A percentile compares a stretch with the other conserved stretches of the same genome.
These are phyloP conservation scores for Penicillium sp. DNA, from an alignment of 2,329 filamentous ascomycete species.

Conservation along the genomic window DNA sequence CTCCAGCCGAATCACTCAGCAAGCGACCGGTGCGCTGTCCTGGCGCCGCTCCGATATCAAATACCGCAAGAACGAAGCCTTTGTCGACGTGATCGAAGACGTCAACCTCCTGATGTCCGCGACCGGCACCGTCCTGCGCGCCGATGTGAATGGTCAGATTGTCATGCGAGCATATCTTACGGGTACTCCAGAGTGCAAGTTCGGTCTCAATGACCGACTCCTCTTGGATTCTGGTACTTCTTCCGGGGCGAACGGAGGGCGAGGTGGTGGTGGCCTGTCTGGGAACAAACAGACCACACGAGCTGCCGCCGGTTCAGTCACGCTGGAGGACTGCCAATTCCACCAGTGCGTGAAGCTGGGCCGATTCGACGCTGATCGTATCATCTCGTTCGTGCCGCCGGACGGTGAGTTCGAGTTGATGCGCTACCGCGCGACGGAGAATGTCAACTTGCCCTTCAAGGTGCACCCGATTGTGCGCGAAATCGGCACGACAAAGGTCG, in stretches of 20 bases:
- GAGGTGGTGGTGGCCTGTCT: slow-evolving; percentile 67
- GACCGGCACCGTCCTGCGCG: slow-evolving; percentile 89
- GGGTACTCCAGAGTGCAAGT: slow-evolving; percentile 96
- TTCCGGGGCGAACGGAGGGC: slow-evolving; percentile 42
- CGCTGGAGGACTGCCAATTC: slow-evolving; percentile 96
- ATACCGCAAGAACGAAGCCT: slow-evolving; percentile 99
- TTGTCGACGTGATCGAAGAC: slow-evolving; percentile 98
- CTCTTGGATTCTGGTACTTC: slow-evolving; percentile 81
- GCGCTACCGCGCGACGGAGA: slow-evolving; percentile 97
- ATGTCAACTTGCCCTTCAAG: slow-evolving; percentile 98
- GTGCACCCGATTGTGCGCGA: slow-evolving; percentile 99
- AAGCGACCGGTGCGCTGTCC: slow-evolving; percentile 93
- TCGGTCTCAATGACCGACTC: slow-evolving; percentile 93
- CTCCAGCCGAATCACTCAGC: slow-evolving; percentile 98
- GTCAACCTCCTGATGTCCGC: slow-evolving; percentile 99
- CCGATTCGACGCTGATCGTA: slow-evolving; percentile 94
- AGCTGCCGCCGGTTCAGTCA: slow-evolving; percentile 92
- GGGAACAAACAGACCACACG: slow-evolving; percentile 82
- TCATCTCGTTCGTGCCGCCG: slow-evolving; percentile 95
- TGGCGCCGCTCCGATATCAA: slow-evolving; percentile 98
- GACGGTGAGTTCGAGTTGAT: slow-evolving; percentile 99
- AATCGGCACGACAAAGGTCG: slow-evolving; percentile 94
- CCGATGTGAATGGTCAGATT: slow-evolving; percentile 96
- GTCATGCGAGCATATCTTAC: slow-evolving; percentile 98
- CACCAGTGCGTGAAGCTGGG: slow-evolving; percentile 98